Evolutionary conservation across 768 basidiomycete genomes (phyloP), one percentile per base, ranked within the genome.

Genomic region (Lactarius sanguifluus): DNA sequence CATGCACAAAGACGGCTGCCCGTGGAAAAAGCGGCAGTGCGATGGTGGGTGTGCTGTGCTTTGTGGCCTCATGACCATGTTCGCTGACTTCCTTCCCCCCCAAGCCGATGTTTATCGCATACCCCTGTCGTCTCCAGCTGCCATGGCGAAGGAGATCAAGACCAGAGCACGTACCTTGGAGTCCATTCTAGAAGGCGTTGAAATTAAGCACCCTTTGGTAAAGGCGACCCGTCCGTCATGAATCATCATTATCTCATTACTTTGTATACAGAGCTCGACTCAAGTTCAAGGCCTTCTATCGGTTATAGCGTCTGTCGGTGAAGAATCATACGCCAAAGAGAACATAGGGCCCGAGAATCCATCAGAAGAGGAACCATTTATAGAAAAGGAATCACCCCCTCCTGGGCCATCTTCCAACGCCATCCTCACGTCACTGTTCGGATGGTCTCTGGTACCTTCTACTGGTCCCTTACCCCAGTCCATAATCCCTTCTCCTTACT

Each of bases 11-110:
- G 81, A 86, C 55, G 89, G 90, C 0, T 94, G 92, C 72, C 92
- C 92, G 3, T 94, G 92, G 92, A 90, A 85, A 74, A 79, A 82
- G 59, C 83, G 85, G 64, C 92, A 94, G 73, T 93, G 92, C 70
- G 90, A 92, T 75, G 78, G 92, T 94, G 72, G 68, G 85, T 75
- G 30, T 40, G 13, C 20, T 57, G 15, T 16, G 15, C 18, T n/a
- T 4, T 12, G n/a, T 34, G 20, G 50, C 15, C 45, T 20, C 30
- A 18, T 41, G 25, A 2, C 6, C 12, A 3, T 9, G 36, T 5
- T 45, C n/a, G 15, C 65, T 66, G 56, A 70, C 38, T 28, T 1
- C 20, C 25, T 34, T 36, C n/a, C 30, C 13, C n/a, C n/a, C n/a
- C n/a, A n/a, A 67, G 60, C 62, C 12, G 34, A 64, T 30, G 54